Evolutionary conservation across 768 basidiomycete genomes (phyloP), one percentile per base, ranked within the genome.

Genomic region (Mycena floridula): DNA sequence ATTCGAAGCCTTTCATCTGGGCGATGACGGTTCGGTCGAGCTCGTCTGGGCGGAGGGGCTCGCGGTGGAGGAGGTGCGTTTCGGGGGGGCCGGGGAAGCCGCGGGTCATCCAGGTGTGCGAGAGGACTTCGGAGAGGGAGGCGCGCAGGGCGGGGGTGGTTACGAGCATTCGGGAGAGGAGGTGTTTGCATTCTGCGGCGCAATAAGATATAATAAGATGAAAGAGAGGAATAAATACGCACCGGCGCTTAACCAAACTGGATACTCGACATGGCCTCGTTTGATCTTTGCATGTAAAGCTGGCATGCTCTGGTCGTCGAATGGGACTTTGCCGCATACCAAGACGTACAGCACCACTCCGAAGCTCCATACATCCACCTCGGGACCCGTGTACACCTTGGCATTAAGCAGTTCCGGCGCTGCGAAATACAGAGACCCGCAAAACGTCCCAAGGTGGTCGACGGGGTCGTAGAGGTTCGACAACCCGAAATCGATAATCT

Each of bases 291-390:
- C 96, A 60, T 98, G 96, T 43, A 99, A 68, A 0, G 96, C 96
- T 2, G 96, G 95, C 96, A 98, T 99, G 60, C 87, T 93, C 65
- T 98, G 92, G 61, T 99, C 96, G 56, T 99, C 96, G 59, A 99
- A 98, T 0, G 96, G 95, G 3, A 99, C 96, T 66, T 96, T 97
- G 39, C 96, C 96, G 59, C 95, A 99, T 0, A 99, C 94, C 42
- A 99, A 76, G 16, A 96, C 93, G 56, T 98, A 98, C 21, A 99
- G 77, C 5, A 99, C 96, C 52, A 99, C 94, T 8, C 96, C 95
- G 52, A 99, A 98, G 58, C 90, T 93, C 96, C 96, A 99, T 4
- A 99, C 85, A 56, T 98, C 96, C 46, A 98, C 96, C 62, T 98
- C 95, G 12, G 96, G 96, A 0, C 96, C 95, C 1, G 89, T 92